A percentile compares a stretch with the other conserved stretches of the same genome.
Conservation (phyloP, 2,329 filamentous ascomycete species). For the Monosporascus sp. region DNA sequence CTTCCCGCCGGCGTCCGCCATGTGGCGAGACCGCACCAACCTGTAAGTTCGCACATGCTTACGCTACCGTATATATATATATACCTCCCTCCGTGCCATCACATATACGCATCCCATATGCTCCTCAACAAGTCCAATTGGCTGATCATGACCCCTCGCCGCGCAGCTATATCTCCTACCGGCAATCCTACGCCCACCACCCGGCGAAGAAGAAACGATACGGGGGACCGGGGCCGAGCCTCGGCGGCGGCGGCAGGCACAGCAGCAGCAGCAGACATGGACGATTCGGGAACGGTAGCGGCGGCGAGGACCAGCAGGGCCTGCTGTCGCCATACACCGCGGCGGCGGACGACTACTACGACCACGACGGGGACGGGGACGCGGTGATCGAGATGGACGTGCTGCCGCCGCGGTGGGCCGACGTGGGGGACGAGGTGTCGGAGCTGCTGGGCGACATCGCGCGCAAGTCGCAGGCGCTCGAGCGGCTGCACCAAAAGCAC, state of each 20-base stretch:
- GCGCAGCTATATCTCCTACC: conserved; percentile 91
- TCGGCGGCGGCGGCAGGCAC: conserved; percentile 23
- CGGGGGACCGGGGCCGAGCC: conserved; percentile 35
- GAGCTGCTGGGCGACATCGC: conserved; percentile 77
- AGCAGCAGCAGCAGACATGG: conserved; percentile 53
- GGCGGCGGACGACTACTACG: conserved; percentile 57
- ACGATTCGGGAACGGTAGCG: conserved; percentile 43
- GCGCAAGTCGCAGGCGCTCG: conserved; percentile 75
- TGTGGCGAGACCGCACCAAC: conserved; percentile 99
- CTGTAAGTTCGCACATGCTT: conserved; percentile 55
- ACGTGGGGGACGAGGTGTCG: conserved; percentile 88
- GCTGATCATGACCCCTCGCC: background rate
- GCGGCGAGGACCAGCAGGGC: conserved; percentile 59
- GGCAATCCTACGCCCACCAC: conserved; percentile 95
- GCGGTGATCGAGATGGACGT: conserved; percentile 98
- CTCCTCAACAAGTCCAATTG: too few species aligned
- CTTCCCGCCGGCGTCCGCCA: conserved; percentile 53
- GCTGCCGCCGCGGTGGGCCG: conserved; percentile 90
- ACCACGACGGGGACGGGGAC: conserved; percentile 66
- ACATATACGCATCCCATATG: conserved; percentile 8
- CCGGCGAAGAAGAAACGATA: conserved; percentile 79
- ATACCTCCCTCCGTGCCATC: conserved; percentile 12
- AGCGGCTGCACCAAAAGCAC: conserved; percentile 94
- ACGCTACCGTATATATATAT: background rate
- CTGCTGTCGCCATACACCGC: conserved; percentile 61